Evolutionary conservation across 1,139 yeast species (phyloP).

Genomic region (Geotrichum candidum): DNA sequence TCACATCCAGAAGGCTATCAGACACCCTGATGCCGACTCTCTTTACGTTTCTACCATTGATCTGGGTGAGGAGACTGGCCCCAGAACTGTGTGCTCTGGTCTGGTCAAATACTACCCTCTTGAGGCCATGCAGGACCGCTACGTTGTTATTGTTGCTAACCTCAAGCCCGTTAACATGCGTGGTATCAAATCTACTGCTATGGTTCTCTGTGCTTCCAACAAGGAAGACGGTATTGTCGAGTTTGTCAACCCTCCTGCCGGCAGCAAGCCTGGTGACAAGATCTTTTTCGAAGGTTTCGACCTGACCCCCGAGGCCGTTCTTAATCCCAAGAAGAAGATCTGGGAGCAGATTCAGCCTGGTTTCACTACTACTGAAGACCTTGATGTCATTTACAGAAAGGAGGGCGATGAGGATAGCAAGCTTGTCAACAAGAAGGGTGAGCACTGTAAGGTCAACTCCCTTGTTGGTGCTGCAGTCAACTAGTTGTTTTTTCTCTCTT

Average conservation of each 20-base stretch:
- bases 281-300: constrained; percentile 87
- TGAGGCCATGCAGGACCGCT: constrained; percentile 77
- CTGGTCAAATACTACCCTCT: constrained; percentile 70
- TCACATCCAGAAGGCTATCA: constrained; percentile 89
- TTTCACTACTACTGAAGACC: constrained; percentile 70
- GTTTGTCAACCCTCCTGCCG: constrained; percentile 91
- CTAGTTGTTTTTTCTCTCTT: neutral
- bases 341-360: constrained; percentile 94
- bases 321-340: constrained; percentile 97
- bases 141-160: constrained; percentile 79
- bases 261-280: constrained; percentile 95
- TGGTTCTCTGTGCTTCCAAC: constrained; percentile 90
- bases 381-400: constrained; percentile 74
- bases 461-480: constrained; percentile 65
- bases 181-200: constrained; percentile 90
- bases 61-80: constrained; percentile 92
- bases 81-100: constrained; percentile 97
- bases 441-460: constrained; percentile 62
- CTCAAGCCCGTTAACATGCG: constrained; percentile 90
- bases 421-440: constrained; percentile 74
- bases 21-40: constrained; percentile 97
- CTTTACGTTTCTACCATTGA: constrained; percentile 94
- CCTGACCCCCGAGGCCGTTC: constrained; percentile 75
- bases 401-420: constrained; percentile 75
- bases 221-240: constrained; percentile 52